A percentile compares a stretch with the other conserved stretches of the same genome.
These are phyloP conservation scores for Pholiota adiposa DNA, from an alignment of 1,284 basidiomycete species.

Conservation along the genomic window DNA sequence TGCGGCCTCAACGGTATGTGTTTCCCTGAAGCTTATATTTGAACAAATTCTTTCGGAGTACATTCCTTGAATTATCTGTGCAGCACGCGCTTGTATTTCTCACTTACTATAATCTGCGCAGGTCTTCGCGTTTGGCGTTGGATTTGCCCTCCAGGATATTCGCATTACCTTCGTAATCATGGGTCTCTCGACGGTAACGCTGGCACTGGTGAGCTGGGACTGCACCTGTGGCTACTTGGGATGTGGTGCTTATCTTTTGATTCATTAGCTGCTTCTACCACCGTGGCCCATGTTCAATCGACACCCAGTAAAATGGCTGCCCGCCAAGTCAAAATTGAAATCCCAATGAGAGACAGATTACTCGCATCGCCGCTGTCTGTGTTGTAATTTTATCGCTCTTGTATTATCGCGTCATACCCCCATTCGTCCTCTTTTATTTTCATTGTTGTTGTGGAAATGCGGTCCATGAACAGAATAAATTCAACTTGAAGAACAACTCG, in stretches of 20 bases:
- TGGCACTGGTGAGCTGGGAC: slow-evolving; percentile 54
- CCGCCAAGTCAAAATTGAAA: slow-evolving; percentile 35
- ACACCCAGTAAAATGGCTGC: slow-evolving; percentile 69
- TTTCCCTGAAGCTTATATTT: not conserved
- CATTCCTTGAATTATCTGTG: too few relatives aligned
- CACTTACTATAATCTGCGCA: slow-evolving; percentile 29
- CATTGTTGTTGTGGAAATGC: not conserved
- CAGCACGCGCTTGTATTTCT: too few relatives aligned
- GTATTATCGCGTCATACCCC: slow-evolving; percentile 2
- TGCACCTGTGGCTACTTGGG: not conserved
- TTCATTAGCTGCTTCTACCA: slow-evolving; percentile 59
- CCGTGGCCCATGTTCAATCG: slow-evolving; percentile 72
- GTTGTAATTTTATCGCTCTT: not conserved
- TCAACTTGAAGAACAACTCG: too few relatives aligned
- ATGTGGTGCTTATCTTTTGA: slow-evolving; percentile 8
- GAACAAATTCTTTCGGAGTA: too few relatives aligned
- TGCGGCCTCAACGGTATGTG: slow-evolving; percentile 45
- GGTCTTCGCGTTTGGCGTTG: slow-evolving; percentile 66
- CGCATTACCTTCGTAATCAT: slow-evolving; percentile 61
- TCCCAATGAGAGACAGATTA: not conserved
- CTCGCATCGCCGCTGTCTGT: not conserved
- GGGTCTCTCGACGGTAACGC: slow-evolving; percentile 44
- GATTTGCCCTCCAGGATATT: slow-evolving; percentile 65
- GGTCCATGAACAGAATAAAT: not conserved
- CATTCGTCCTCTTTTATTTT: not conserved